Evolutionary conservation across 768 basidiomycete genomes (phyloP).

Genomic region (Termitomyces sp.): DNA sequence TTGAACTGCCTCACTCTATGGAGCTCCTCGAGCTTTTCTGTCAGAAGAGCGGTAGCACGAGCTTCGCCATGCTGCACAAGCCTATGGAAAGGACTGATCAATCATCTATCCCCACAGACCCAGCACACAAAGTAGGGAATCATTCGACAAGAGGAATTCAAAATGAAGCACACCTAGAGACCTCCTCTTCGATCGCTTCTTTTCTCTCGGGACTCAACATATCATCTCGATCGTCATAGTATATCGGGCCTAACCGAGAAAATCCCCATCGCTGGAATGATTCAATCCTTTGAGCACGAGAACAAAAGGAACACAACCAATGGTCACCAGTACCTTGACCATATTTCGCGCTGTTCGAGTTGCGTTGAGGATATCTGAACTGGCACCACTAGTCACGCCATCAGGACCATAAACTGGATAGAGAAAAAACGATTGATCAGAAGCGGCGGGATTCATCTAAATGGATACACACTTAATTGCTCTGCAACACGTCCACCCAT

Average conservation of each 20-base stretch:
- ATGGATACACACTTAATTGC: conserved; percentile 60
- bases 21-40: conserved; percentile 67
- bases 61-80: conserved; percentile 69
- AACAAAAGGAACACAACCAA: conserved; percentile 3
- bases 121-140: neutral
- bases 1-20: conserved; percentile 57
- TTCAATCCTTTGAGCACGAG: neutral
- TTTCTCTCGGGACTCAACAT: conserved; percentile 71
- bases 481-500: conserved; percentile 97
- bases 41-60: conserved; percentile 63
- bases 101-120: neutral
- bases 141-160: neutral
- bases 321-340: conserved; percentile 67
- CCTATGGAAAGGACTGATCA: conserved; percentile 23
- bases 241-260: conserved; percentile 83
- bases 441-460: neutral
- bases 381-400: conserved; percentile 88
- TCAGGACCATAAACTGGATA: conserved; percentile 79
- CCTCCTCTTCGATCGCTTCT: conserved; percentile 86
- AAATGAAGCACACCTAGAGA: conserved; percentile 58
- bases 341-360: conserved; percentile 78
- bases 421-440: conserved; percentile 10
- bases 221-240: conserved; percentile 69
- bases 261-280: conserved; percentile 66
- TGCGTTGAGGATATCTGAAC: conserved; percentile 80